Evolutionary conservation across 768 basidiomycete genomes (phyloP).

Genomic region (Pulveroboletus sp.): DNA sequence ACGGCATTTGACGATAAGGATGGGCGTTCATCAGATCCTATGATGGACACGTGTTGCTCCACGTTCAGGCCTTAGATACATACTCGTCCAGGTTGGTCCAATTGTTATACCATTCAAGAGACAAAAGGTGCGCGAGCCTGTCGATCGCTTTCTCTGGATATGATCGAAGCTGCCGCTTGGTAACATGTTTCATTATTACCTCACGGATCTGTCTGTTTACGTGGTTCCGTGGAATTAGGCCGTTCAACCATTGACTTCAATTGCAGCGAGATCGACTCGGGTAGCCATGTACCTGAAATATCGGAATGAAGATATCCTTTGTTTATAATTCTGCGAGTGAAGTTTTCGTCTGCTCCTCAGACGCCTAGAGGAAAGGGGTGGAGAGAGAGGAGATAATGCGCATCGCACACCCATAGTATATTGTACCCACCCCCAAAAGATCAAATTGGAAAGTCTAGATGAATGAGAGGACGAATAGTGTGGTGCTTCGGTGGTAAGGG

Average conservation of each 20-base stretch:
- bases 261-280: conserved; percentile 25
- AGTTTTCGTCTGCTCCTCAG: not conserved
- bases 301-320: not conserved
- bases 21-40: conserved; percentile 6
- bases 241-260: conserved; percentile 3
- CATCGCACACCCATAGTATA: conserved; percentile 12
- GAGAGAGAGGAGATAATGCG: conserved; percentile 19
- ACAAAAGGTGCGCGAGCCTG: conserved; percentile 2
- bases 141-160: conserved; percentile 24
- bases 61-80: conserved; percentile 9
- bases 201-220: conserved; percentile 26
- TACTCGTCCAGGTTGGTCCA: conserved; percentile 1
- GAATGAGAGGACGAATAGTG: conserved; percentile 2
- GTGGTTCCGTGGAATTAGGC: conserved; percentile 29
- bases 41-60: conserved; percentile 19
- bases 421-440: too few relatives aligned
- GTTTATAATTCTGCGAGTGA: not conserved
- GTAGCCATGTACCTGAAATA: not conserved
- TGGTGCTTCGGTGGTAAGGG: conserved; percentile 12
- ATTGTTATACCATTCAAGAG: conserved; percentile 2
- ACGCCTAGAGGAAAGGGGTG: not conserved
- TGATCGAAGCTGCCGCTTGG: conserved; percentile 9
- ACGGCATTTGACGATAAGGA: conserved; percentile 29
- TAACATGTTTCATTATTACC: conserved; percentile 31
- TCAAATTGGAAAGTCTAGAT: conserved; percentile 12